Evolutionary conservation across 169 alveolate genomes (phyloP).

Genomic region (Cryptosporidium sp.): DNA sequence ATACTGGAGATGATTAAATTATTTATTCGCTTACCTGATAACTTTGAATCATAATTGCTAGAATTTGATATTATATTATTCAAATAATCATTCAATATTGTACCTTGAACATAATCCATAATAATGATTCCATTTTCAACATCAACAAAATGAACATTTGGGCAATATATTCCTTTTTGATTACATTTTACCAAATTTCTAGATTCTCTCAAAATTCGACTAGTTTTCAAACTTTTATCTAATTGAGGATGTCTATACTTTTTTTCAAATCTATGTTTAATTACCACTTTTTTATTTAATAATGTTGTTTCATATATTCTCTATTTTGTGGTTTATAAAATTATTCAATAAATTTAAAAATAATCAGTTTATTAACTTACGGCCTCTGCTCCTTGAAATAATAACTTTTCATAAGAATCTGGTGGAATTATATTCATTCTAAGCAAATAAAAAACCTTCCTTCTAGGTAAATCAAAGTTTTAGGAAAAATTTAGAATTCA

Average conservation of each 20-base stretch:
- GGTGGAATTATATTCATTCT: background rate
- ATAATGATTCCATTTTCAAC: conserved; percentile 37
- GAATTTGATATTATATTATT: background rate
- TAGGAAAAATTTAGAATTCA: too few relatives aligned
- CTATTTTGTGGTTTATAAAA: background rate
- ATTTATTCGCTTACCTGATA: background rate
- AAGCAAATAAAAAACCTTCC: background rate
- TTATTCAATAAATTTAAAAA: background rate
- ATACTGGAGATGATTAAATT: background rate
- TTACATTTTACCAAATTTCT: conserved; percentile 45
- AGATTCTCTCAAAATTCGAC: conserved; percentile 29
- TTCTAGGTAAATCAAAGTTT: too few relatives aligned
- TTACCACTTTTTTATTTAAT: conserved; percentile 2
- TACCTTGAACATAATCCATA: conserved; percentile 37
- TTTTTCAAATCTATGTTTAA: conserved; percentile 56
- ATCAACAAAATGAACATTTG: conserved; percentile 62
- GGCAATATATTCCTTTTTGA: conserved; percentile 52
- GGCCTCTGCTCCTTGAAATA: conserved; percentile 75
- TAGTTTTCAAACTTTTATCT: conserved; percentile 24
- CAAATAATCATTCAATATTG: conserved; percentile 31
- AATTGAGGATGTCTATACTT: conserved; percentile 56
- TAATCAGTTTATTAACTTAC: conserved; percentile 18
- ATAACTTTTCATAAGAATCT: background rate
- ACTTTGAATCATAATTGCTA: background rate
- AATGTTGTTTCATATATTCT: conserved; percentile 33